Evolutionary conservation across 2,329 filamentous ascomycete genomes (phyloP), one percentile per base, ranked within the genome.

Genomic region (Reticulascus tulasneorum): DNA sequence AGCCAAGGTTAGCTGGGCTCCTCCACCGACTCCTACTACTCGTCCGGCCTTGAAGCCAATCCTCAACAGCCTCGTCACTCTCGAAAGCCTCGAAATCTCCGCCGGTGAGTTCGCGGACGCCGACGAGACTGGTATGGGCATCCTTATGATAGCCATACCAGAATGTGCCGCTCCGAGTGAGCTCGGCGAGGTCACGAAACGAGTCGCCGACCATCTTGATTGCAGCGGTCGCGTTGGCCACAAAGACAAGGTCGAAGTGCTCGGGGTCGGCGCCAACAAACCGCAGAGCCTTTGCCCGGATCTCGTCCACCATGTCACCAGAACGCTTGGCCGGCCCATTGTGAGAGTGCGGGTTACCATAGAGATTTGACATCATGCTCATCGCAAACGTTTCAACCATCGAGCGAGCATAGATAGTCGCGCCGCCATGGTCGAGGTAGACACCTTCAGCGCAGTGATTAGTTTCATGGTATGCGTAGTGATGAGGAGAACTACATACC

Each of bases 281-380:
- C 4, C 55, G 52, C 10, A 82, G 65, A 13, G 75, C 63, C 38
- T 69, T 67, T 38, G 66, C 60, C 11, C 78, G 66, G 7, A 79
- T 63, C 17, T 67, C n/a, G n/a, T n/a, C n/a, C n/a, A n/a, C n/a
- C n/a, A n/a, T n/a, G n/a, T n/a, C n/a, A n/a, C n/a, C n/a, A n/a
- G 75, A 72, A 15, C 75, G 58, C 37, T 70, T 72, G 11, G 77
- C 79, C 0, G 78, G 77, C 12, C 68, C 63, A 23, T 77, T 79
- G 45, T 75, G 69, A 2, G 81, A 84, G 52, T 85, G 82, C 3
- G 81, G 81, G 47, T 85, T 85, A 9, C 79, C 79, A 48, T 81
- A 80, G n/a, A 84, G 63, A 42, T 70, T 73, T 22, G 61, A 51
- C 25, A 70, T 60, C 56, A 84, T 69, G 46, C 77, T 71, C 4